These are phyloP conservation scores for Letharia lupina DNA, from an alignment of 495 filamentous ascomycete genomes.

Conservation along the genomic window DNA sequence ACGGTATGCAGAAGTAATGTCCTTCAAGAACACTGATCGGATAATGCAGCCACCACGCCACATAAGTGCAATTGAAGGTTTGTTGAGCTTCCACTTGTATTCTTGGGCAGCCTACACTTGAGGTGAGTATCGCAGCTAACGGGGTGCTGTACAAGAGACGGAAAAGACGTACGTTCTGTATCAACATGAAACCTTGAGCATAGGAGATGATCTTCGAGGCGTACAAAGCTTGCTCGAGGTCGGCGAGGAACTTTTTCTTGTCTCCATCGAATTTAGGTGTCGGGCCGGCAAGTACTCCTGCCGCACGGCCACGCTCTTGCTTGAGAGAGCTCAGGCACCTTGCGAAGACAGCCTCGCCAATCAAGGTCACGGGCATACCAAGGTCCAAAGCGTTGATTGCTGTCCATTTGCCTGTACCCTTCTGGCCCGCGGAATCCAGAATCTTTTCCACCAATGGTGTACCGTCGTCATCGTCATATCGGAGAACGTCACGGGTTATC, in stretches of 20 bases:
- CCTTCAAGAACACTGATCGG: conserved; percentile 98
- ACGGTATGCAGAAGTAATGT: conserved; percentile 96
- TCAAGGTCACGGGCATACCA: conserved; percentile 97
- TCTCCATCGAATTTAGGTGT: conserved; percentile 74
- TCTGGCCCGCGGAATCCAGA: conserved; percentile 95
- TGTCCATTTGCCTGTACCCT: conserved; percentile 99
- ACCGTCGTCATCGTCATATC: conserved; percentile 91
- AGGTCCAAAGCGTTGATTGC: conserved; percentile 98
- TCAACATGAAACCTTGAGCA: conserved; percentile 99
- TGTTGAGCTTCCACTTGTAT: conserved; percentile 97
- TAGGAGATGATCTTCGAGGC: conserved; percentile 99
- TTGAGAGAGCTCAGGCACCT: conserved; percentile 92
- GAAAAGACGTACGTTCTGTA: conserved; percentile 75
- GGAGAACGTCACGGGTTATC: conserved; percentile 95
- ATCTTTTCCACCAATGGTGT: conserved; percentile 94
- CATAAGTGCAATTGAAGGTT: conserved; percentile 99
- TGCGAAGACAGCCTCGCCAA: conserved; percentile 93
- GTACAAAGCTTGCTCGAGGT: conserved; percentile 97
- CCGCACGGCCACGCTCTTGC: conserved; percentile 79
- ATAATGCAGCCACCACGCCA: conserved; percentile 99
- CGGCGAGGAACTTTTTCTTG: conserved; percentile 85
- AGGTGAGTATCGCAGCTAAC: conserved; percentile 23
- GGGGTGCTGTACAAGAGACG: background rate
- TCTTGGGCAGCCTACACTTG: conserved; percentile 72
- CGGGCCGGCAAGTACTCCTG: conserved; percentile 68